These are phyloP conservation scores for Rhizopogon vesiculosus DNA, from an alignment of 768 basidiomycete species.

Conservation along the genomic window DNA sequence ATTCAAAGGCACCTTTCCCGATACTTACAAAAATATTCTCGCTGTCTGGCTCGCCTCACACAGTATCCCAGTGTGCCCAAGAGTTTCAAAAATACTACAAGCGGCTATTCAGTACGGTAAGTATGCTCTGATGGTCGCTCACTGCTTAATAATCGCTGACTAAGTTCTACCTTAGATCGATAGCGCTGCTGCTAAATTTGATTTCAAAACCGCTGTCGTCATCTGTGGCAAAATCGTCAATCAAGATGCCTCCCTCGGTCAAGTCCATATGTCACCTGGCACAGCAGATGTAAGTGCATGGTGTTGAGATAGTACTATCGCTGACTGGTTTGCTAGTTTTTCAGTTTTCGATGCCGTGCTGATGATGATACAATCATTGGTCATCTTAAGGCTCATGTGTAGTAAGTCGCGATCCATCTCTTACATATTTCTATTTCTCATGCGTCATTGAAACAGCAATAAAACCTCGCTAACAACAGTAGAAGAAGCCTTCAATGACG, in stretches of 20 bases:
- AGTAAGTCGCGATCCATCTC: conserved; percentile 3
- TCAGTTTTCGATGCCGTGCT: conserved; percentile 1
- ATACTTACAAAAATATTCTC: background rate
- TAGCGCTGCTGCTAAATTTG: background rate
- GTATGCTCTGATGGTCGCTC: background rate
- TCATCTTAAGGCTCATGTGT: conserved; percentile 9
- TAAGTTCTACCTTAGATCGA: background rate
- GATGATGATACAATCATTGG: conserved; percentile 2
- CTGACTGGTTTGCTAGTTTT: conserved; percentile 4
- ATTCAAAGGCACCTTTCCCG: background rate
- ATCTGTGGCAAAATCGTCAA: conserved; percentile 7
- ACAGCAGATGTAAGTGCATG: conserved; percentile 1
- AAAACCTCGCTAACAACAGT: background rate
- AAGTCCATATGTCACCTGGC: background rate
- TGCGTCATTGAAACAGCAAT: background rate
- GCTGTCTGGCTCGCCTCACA: background rate
- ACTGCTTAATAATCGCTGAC: background rate
- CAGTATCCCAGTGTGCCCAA: background rate
- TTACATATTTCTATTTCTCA: background rate
- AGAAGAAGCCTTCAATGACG: background rate
- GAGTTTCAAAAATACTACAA: background rate
- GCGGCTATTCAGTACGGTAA: background rate
- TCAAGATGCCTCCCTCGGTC: conserved; percentile 2
- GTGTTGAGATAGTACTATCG: background rate
- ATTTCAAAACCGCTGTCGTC: conserved; percentile 5